Evolutionary conservation across 257 asterid genomes (phyloP), one percentile per base, ranked within the genome.

Genomic region (Eustoma russellianum): DNA sequence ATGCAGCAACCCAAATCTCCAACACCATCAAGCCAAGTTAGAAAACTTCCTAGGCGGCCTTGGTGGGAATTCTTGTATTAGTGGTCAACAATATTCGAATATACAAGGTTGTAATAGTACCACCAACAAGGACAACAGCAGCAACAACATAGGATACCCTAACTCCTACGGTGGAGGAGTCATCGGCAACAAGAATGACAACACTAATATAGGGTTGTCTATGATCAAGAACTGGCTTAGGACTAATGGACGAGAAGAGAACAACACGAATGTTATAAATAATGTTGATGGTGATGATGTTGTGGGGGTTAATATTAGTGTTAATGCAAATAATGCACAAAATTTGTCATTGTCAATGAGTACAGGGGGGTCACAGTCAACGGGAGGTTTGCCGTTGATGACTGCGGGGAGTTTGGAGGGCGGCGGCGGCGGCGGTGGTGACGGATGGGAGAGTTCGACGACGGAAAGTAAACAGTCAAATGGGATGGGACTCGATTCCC

Each of bases 201-300:
- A 44, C 34, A 68, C 59, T 44, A 69, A 70, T 11, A 70, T 84
- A 3, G 97, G 97, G 4, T 71, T 88, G 1, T 85, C 97, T 19
- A 85, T 82, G 95, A 88, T 85, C 64, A 88, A 81, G 58, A 79
- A 74, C 71, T 88, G 95, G 94, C 77, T 85, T 15, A 61, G 89
- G 35, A 85, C 75, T 60, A 78, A 73, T 52, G 83, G 30, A 24
- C 43, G 16, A 13, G 8, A 50, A 5, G 64, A 50, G 3, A 79
- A 64, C 48, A 66, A 61, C 45, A 62, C 38, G 11, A 38, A 38
- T 38, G 12, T 38, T 38, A 38, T n/a, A n/a, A n/a, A 6, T 0
- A 38, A 7, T 38, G 12, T 7, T 19, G 63, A 44, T 4, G 53
- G 49, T 12, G 46, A 35, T 3, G 43, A n/a, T 15, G 53, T 7